A percentile compares a stretch with the other conserved stretches of the same genome.
These are phyloP conservation scores for Melampsora abietis-canadensis DNA, from an alignment of 1,284 basidiomycete species.

Conservation along the genomic window DNA sequence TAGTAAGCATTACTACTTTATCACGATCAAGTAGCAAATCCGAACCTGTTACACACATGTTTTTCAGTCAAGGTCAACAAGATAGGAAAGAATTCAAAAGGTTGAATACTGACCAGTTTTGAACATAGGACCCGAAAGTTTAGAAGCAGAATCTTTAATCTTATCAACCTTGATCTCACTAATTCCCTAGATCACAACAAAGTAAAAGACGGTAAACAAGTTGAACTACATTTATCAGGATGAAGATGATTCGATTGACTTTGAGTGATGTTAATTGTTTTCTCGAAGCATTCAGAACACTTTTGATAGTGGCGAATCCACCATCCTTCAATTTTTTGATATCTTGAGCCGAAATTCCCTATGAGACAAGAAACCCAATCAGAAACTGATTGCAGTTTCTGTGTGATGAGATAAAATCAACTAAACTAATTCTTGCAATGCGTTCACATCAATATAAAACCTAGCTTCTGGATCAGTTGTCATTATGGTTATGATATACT, in stretches of 20 bases:
- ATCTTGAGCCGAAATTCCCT: conserved; percentile 93
- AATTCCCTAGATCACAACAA: conserved; percentile 51
- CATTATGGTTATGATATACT: not conserved
- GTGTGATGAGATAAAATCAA: too few relatives aligned
- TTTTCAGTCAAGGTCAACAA: conserved; percentile 57
- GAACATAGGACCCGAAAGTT: conserved; percentile 37
- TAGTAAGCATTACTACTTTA: conserved; percentile 72
- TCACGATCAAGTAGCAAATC: conserved; percentile 80
- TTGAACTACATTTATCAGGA: not conserved
- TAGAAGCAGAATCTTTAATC: conserved; percentile 65
- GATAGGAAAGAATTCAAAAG: not conserved
- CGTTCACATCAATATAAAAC: conserved; percentile 38
- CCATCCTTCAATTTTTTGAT: conserved; percentile 80
- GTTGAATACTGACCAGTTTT: conserved; percentile 27
- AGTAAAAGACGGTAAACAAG: conserved; percentile 45
- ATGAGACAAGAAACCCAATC: conserved; percentile 4
- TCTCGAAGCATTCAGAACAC: conserved; percentile 61
- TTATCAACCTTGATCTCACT: conserved; percentile 81
- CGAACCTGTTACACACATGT: conserved; percentile 64
- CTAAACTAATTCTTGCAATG: conserved; percentile 38
- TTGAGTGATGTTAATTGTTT: conserved; percentile 86
- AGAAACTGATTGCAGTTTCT: too few relatives aligned
- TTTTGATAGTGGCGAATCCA: conserved; percentile 57
- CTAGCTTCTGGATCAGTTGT: not conserved
- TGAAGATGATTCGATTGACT: conserved; percentile 56